Conservation (phyloP, 1,139 yeast genomes). For the Zygotorulaspora mrakii region DNA sequence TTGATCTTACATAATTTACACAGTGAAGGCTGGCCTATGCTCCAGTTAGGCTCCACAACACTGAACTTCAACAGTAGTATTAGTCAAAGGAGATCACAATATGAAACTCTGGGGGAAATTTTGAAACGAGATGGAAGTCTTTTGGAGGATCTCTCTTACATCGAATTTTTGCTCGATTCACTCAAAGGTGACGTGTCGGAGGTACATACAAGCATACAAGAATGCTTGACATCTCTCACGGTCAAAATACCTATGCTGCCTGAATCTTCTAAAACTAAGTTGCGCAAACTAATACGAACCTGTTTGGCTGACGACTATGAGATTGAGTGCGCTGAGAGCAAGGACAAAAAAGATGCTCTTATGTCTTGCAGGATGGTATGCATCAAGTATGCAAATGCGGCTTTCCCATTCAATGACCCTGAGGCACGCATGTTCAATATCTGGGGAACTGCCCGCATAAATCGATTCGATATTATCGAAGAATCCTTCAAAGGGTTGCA, state of each 20-base stretch:
- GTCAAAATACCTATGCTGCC: conserved; percentile 47
- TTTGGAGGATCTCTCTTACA: conserved; percentile 48
- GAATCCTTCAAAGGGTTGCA: conserved; percentile 81
- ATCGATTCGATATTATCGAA: conserved; percentile 70
- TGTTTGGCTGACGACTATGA: conserved; percentile 39
- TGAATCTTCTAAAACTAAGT: conserved; percentile 38
- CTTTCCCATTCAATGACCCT: conserved; percentile 66
- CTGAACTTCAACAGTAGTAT: conserved; percentile 33
- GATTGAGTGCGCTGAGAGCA: conserved; percentile 18
- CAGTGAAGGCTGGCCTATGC: conserved; percentile 58
- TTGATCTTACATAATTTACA: conserved; percentile 50
- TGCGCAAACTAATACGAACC: conserved; percentile 45
- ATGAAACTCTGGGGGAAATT: conserved; percentile 72
- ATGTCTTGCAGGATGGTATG: conserved; percentile 56
- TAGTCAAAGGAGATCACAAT: conserved; percentile 56
- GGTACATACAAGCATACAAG: conserved; percentile 66
- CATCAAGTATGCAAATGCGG: conserved; percentile 59
- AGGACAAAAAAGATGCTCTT: conserved; percentile 33
- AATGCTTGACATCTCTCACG: conserved; percentile 60
- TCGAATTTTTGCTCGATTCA: conserved; percentile 71
- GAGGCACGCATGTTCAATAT: conserved; percentile 67
- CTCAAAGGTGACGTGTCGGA: conserved; percentile 62
- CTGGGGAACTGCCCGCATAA: conserved; percentile 54
- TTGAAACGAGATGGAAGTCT: conserved; percentile 49
- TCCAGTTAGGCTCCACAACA: conserved; percentile 37